Evolutionary conservation across 1,284 basidiomycete species (phyloP), one percentile per base, ranked within the genome.

Genomic region (Pseudozyma pruni): DNA sequence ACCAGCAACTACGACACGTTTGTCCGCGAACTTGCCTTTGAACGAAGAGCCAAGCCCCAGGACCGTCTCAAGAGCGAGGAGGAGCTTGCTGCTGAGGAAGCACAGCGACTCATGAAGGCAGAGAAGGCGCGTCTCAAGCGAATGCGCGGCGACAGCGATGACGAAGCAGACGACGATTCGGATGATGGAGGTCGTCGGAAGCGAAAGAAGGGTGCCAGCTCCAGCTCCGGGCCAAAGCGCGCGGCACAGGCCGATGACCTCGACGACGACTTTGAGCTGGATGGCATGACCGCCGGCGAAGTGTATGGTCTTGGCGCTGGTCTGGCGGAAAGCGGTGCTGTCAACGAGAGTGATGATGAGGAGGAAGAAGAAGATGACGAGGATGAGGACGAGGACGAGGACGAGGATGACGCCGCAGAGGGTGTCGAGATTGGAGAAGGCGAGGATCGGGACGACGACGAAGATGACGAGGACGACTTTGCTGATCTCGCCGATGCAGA

Each of bases 21-120:
- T 74, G 94, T 98, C 4, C 90, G 92, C 34, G 91, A 94, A 72
- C 88, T 99, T 29, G 94, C 91, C 0, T 96, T 94, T 77, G 96
- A 98, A 59, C 89, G 91, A 71, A 88, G 96, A 4, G 92, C 95
- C 8, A 92, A 94, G 78, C 92, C 96, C 1, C 96, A 94, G 80
- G 92, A 99, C 81, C 86, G 96, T 54, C 93, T 93, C 37, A 98
- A 97, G 85, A 96, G 94, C 0, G 95, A 96, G 76, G 94, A 95
- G 74, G 96, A 99, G 82, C 78, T 93, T 13, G 94, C 93, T 1
- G 75, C 90, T 54, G 94, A 96, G 72, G 92, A 92, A 80, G 94
- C 92, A 74, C 90, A 93, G 76, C 86, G 88, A 2, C 84, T 98
- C 45, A 90, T 94, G 84, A 90, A 89, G 79, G 91, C 92, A 0